Conservation (phyloP, 2,329 filamentous ascomycete genomes). For the Apiospora hydei region DNA sequence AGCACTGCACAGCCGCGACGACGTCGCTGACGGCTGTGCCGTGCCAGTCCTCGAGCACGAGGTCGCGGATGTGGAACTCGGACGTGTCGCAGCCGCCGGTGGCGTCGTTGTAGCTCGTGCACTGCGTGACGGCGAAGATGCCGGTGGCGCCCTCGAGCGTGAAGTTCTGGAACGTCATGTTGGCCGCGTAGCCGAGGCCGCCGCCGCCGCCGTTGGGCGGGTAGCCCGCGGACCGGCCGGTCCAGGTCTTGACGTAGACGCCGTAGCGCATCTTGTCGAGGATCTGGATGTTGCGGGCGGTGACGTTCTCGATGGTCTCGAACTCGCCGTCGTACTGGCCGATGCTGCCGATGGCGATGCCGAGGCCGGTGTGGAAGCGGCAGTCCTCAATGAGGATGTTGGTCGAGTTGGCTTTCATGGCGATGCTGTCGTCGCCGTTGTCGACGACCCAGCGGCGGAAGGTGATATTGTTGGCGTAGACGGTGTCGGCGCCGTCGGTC, state of each 20-base stretch:
- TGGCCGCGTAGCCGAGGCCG: constrained; percentile 51
- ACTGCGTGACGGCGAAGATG: constrained; percentile 42
- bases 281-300: constrained; percentile 54
- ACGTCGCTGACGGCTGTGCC: constrained; percentile 21
- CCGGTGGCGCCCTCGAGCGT: constrained; percentile 32
- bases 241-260: constrained; percentile 67
- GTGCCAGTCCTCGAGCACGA: constrained; percentile 15
- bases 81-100: constrained; percentile 21
- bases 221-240: constrained; percentile 55
- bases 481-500: constrained; percentile 50
- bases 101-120: constrained; percentile 9
- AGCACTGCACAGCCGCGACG: constrained; percentile 19
- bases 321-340: constrained; percentile 58
- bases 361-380: constrained; percentile 56
- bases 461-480: constrained; percentile 59
- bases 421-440: constrained; percentile 62
- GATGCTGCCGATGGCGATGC: constrained; percentile 64
- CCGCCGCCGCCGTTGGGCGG: constrained; percentile 67
- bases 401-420: constrained; percentile 62
- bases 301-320: constrained; percentile 59
- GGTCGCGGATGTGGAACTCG: constrained; percentile 22
- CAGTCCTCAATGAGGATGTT: constrained; percentile 59
- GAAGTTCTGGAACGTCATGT: constrained; percentile 36
- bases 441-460: constrained; percentile 58
- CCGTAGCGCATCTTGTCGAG: constrained; percentile 52